These are phyloP conservation scores for Pulveroboletus sp. DNA, from an alignment of 768 basidiomycete genomes.

Conservation along the genomic window DNA sequence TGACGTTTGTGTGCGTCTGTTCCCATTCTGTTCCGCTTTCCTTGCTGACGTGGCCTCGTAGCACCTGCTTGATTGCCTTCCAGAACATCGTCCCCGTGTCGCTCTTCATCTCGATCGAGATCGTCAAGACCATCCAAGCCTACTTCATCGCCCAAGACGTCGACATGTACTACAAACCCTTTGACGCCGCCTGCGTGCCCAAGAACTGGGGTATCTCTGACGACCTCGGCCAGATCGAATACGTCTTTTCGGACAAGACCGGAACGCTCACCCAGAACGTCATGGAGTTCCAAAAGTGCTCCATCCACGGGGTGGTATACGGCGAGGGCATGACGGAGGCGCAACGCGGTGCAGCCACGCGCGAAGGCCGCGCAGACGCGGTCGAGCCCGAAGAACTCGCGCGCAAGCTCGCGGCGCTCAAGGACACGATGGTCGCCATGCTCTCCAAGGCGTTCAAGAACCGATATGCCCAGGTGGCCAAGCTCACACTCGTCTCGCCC, in stretches of 20 bases:
- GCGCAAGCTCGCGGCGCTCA: slow-evolving; percentile 58
- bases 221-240: slow-evolving; percentile 98
- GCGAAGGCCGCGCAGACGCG: slow-evolving; percentile 66
- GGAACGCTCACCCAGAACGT: slow-evolving; percentile 97
- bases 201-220: slow-evolving; percentile 99
- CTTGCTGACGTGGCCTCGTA: slow-evolving; percentile 29
- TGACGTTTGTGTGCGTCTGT: slow-evolving; percentile 83
- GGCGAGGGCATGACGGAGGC: slow-evolving; percentile 97
- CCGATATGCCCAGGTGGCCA: slow-evolving; percentile 73
- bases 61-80: slow-evolving; percentile 91
- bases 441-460: slow-evolving; percentile 86
- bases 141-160: slow-evolving; percentile 94
- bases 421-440: slow-evolving; percentile 68
- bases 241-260: slow-evolving; percentile 90
- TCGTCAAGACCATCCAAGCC: slow-evolving; percentile 96
- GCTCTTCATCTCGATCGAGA: slow-evolving; percentile 95
- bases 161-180: slow-evolving; percentile 92
- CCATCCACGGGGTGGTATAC: slow-evolving; percentile 76
- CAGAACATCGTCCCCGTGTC: slow-evolving; percentile 97
- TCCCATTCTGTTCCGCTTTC: not conserved
- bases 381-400: slow-evolving; percentile 70
- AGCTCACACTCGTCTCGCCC: slow-evolving; percentile 85
- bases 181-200: slow-evolving; percentile 85
- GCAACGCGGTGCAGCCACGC: slow-evolving; percentile 84
- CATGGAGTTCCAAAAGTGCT: slow-evolving; percentile 98